Evolutionary conservation across 108 stramenopile genomes (phyloP).

Genomic region (Pseudonitzschia delicatissima): DNA sequence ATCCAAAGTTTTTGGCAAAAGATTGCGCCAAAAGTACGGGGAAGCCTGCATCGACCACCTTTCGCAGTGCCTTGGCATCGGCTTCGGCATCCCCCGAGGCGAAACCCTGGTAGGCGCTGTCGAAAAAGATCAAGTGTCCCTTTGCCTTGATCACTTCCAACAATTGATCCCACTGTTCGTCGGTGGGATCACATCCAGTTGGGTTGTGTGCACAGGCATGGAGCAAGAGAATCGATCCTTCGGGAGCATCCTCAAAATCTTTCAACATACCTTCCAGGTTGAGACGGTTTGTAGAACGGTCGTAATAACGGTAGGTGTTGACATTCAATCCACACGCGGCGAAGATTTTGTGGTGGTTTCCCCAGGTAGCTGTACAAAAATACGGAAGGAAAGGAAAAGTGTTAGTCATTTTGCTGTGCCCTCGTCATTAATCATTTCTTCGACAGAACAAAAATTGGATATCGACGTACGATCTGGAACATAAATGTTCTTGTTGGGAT

Average conservation of each 20-base stretch:
- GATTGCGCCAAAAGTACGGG: constrained; percentile 91
- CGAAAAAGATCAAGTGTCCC: constrained; percentile 88
- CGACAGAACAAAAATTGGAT: background rate
- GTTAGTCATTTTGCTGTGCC: background rate
- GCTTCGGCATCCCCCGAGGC: constrained; percentile 94
- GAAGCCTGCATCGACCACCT: constrained; percentile 86
- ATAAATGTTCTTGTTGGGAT: constrained; percentile 69
- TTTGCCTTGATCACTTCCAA: constrained; percentile 72
- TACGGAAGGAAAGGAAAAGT: background rate
- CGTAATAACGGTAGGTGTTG: constrained; percentile 88
- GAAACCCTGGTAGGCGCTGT: constrained; percentile 98
- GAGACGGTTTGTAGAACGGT: constrained; percentile 75
- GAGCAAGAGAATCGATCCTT: constrained; percentile 86
- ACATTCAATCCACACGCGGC: constrained; percentile 84
- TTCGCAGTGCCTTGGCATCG: constrained; percentile 90
- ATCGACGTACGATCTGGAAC: constrained; percentile 75
- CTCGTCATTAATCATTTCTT: background rate
- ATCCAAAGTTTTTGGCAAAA: constrained; percentile 99
- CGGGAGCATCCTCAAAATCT: constrained; percentile 80
- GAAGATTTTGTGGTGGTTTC: constrained; percentile 95
- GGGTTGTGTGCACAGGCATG: constrained; percentile 99
- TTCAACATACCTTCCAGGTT: constrained; percentile 87
- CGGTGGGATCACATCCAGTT: constrained; percentile 95
- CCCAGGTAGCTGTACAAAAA: constrained; percentile 76
- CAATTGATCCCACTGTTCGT: constrained; percentile 87